Evolutionary conservation across 352 stramenopile genomes (phyloP).

Genomic region (Globisporangium acanthophoron): DNA sequence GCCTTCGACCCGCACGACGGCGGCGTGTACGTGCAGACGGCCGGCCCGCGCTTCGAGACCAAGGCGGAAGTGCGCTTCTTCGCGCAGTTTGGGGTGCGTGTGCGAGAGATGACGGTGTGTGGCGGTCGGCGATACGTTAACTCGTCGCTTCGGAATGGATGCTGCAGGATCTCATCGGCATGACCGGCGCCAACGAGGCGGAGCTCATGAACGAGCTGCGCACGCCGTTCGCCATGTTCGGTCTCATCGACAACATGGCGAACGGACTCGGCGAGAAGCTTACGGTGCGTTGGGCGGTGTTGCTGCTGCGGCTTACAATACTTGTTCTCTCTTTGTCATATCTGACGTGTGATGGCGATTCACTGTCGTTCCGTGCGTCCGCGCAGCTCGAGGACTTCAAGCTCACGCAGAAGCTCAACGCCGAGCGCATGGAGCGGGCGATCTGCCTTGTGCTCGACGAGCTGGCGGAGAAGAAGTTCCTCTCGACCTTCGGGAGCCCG

Average conservation of each 20-base stretch:
- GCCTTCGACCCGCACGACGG: constrained; percentile 57
- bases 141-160: neutral
- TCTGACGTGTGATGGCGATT: neutral
- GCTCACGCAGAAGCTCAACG: constrained; percentile 68
- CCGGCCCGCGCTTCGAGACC: constrained; percentile 85
- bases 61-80: constrained; percentile 90
- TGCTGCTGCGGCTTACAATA: neutral
- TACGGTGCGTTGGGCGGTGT: constrained; percentile 27
- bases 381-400: constrained; percentile 67
- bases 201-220: constrained; percentile 80
- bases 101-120: neutral
- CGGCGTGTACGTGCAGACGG: constrained; percentile 84
- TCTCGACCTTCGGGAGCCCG: constrained; percentile 20
- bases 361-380: neutral
- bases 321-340: neutral
- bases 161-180: constrained; percentile 70
- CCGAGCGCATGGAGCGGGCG: constrained; percentile 56
- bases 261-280: constrained; percentile 80
- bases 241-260: constrained; percentile 86
- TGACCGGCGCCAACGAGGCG: constrained; percentile 86
- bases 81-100: constrained; percentile 60
- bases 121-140: neutral
- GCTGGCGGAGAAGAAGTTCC: constrained; percentile 25
- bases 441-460: constrained; percentile 55
- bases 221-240: constrained; percentile 82